Evolutionary conservation across 805 yeast genomes (phyloP).

Genomic region (Sugiyamaella boreocaroliniensis): DNA sequence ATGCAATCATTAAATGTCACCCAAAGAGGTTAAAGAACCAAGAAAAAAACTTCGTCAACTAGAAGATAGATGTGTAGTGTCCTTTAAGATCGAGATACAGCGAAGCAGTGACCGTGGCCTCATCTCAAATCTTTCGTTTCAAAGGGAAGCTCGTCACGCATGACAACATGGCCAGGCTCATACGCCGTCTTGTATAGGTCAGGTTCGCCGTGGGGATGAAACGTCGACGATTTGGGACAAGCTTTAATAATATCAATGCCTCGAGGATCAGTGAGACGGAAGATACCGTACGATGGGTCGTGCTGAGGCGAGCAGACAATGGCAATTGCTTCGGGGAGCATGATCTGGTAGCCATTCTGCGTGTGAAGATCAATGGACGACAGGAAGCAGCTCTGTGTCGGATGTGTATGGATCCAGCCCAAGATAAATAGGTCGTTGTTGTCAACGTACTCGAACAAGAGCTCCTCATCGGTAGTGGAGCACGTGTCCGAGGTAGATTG

Average conservation of each 20-base stretch:
- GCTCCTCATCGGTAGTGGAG: slow-evolving; percentile 53
- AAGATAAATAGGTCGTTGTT: slow-evolving; percentile 50
- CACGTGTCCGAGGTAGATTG: slow-evolving; percentile 59
- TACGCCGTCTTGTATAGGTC: slow-evolving; percentile 46
- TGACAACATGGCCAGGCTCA: slow-evolving; percentile 45
- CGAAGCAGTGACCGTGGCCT: no score
- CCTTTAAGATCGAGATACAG: no score
- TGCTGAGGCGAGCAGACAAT: slow-evolving; percentile 55
- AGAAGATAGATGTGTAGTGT: no score
- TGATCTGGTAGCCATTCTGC: slow-evolving; percentile 59
- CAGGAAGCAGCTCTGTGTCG: slow-evolving; percentile 64
- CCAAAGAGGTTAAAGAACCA: no score
- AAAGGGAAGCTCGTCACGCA: slow-evolving; percentile 42
- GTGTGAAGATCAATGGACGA: slow-evolving; percentile 64
- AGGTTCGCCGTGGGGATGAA: slow-evolving; percentile 55
- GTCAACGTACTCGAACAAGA: slow-evolving; percentile 50
- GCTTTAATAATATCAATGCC: slow-evolving; percentile 50
- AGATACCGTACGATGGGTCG: slow-evolving; percentile 46
- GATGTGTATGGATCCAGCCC: slow-evolving; percentile 74
- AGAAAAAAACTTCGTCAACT: no score
- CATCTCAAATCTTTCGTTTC: slow-evolving; percentile 43
- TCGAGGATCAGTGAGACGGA: slow-evolving; percentile 59
- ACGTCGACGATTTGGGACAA: slow-evolving; percentile 43
- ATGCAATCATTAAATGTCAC: background rate
- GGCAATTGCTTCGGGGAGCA: slow-evolving; percentile 65